A percentile compares a stretch with the other conserved stretches of the same genome.
These are phyloP conservation scores for Hemisphaericaspora lyxosophila DNA, from an alignment of 1,139 yeast species.

Conservation along the genomic window DNA sequence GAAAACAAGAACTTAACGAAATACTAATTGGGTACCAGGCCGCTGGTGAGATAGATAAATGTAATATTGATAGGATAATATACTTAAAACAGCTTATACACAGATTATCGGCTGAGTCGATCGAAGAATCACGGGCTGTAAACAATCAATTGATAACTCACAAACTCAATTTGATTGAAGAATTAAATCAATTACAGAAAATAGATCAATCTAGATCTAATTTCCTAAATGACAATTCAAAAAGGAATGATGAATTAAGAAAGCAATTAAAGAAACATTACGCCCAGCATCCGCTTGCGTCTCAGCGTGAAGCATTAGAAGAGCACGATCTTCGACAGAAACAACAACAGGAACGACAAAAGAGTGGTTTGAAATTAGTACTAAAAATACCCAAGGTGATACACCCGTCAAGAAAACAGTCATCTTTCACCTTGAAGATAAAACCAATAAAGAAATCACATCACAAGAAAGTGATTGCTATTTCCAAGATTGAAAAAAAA, in stretches of 20 bases:
- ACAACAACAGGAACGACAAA: slow-evolving; percentile 12
- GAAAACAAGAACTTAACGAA: slow-evolving; percentile 19
- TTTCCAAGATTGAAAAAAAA: slow-evolving; percentile 6
- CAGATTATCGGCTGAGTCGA: slow-evolving; percentile 25
- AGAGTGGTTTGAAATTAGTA: slow-evolving; percentile 27
- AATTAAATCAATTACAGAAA: slow-evolving; percentile 29
- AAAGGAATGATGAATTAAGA: slow-evolving; percentile 25
- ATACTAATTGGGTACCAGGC: slow-evolving; percentile 13
- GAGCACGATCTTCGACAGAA: slow-evolving; percentile 37
- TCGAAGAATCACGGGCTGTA: slow-evolving; percentile 36
- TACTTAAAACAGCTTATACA: slow-evolving; percentile 11
- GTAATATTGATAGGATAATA: slow-evolving; percentile 6
- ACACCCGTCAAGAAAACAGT: neutral
- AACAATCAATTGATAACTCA: slow-evolving; percentile 37
- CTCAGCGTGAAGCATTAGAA: slow-evolving; percentile 41
- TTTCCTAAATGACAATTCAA: slow-evolving; percentile 13
- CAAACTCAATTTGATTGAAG: slow-evolving; percentile 28
- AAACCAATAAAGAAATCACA: slow-evolving; percentile 6
- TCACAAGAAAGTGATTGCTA: slow-evolving; percentile 2
- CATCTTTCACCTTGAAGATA: slow-evolving; percentile 3
- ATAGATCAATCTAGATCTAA: slow-evolving; percentile 16
- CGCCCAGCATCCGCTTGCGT: slow-evolving; percentile 33
- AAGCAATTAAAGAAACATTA: slow-evolving; percentile 38
- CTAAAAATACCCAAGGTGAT: slow-evolving; percentile 25
- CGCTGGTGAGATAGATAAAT: slow-evolving; percentile 1